Conservation (phyloP, 2,329 filamentous ascomycete species). For the Aspergillus ibericus region DNA sequence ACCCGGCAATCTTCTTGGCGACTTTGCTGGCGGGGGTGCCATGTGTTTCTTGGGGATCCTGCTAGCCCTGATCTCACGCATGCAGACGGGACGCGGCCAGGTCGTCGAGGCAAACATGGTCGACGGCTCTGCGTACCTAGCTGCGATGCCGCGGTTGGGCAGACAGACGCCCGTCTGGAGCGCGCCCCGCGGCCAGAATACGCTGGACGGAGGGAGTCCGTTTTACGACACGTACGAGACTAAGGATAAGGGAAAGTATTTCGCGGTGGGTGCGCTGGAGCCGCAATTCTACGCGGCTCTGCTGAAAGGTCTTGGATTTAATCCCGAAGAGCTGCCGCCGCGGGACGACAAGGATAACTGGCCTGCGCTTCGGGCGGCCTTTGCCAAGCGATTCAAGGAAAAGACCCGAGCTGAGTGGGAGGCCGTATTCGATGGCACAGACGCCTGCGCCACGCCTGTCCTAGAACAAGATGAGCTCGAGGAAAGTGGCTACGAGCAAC, state of each 20-base stretch:
- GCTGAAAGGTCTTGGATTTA: constrained; percentile 65
- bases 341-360: constrained; percentile 64
- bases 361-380: constrained; percentile 63
- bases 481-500: constrained; percentile 50
- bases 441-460: constrained; percentile 91
- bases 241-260: constrained; percentile 67
- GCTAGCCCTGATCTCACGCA: constrained; percentile 70
- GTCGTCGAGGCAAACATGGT: constrained; percentile 98
- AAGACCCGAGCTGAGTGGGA: constrained; percentile 82
- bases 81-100: constrained; percentile 69
- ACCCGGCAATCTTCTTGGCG: constrained; percentile 80
- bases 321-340: constrained; percentile 44
- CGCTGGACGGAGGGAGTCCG: constrained; percentile 80
- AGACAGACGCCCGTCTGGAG: constrained; percentile 64
- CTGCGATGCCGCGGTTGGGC: constrained; percentile 71
- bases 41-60: constrained; percentile 79
- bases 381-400: constrained; percentile 64
- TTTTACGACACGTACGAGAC: constrained; percentile 91
- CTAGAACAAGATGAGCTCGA: constrained; percentile 73
- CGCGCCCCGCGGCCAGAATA: constrained; percentile 68
- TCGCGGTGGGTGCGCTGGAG: constrained; percentile 90
- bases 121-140: constrained; percentile 78
- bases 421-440: constrained; percentile 78
- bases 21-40: constrained; percentile 88
- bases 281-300: constrained; percentile 76